Base-by-base conservation (phyloP, 345 rosid genomes). In the Eucalyptus lansdowneana region DNA sequence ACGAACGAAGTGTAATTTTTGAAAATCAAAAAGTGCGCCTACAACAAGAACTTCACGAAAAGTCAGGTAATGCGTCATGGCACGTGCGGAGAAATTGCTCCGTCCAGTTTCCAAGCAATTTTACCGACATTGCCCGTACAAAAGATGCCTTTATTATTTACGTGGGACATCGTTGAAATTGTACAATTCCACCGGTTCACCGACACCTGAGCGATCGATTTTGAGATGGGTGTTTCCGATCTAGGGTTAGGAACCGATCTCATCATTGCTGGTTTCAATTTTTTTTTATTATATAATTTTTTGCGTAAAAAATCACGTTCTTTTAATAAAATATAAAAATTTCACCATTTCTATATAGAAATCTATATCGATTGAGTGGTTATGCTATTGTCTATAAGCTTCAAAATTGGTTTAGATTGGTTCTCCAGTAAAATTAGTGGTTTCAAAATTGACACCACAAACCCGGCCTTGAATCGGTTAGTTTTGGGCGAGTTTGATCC, bases 401-500 rank as follows among this genome's bases (percentile, higher is more conserved):
- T 53, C 25, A 53, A 53, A 53, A 21, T 53, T 53, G 25, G 2
- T 62, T 62, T 29, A 62, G 4, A 12, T 27, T 60, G 8, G n/a
- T 27, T 60, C 67, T 60, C 0, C 0, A 14, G 5, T n/a, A 65
- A 34, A n/a, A 14, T 1, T 15, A 3, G 40, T 9, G 6, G 11
- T n/a, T 65, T 65, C 11, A 1, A 67, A 31, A 9, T 31, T 5
- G 80, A 31, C 4, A 67, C 22, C 24, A 10, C 21, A 34, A 67
- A 67, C 31, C 3, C 4, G 0, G n/a, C 65, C 3, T 58, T 24
- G 14, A 24, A 24, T 25, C 0, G n/a, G n/a, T 58, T 3, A 25
- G 0, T 60, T 0, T 0, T 53, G 3, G 31, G 15, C 1, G 1
- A 25, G 31, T 60, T 60, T 0, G 4, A 1, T 11, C n/a, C 14